Evolutionary conservation across 805 yeast species (phyloP), one percentile per base, ranked within the genome.

Genomic region (Torulaspora microellipsoides): DNA sequence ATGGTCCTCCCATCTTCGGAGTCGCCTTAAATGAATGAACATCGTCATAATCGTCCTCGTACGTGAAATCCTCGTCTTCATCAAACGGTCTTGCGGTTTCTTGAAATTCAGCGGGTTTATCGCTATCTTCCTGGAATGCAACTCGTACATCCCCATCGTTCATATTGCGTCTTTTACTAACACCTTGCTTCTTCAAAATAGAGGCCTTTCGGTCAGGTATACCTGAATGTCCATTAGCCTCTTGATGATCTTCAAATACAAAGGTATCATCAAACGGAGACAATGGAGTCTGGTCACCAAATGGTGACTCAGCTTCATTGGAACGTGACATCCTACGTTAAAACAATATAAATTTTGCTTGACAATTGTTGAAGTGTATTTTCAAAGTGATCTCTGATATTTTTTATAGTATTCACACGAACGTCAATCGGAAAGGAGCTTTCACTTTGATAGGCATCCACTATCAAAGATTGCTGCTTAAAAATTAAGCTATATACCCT

Each of bases 201-300:
- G 53, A 52, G 15, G 50, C 47, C 42, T 43, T 48, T 43, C 40
- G 25, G 25, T 20, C 25, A 20, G 25, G 25, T 20, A 27, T 39
- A 12, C 28, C 45, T 30, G 29, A 20, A 4, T 20, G 25, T 20
- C 25, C 25, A 20, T 20, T 20, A 7, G 8, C 25, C 25, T 20
- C 8, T 20, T 20, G 36, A 31, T 34, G 33, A 12, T 53, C 40
- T 34, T 57, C 60, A 17, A 58, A 54, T 25, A 56, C 51, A 31
- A 51, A 59, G 9, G 49, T 48, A 37, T 60, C 67, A 31, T 60
- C 62, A 36, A 61, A 62, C 10, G 67, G 65, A 5, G 65, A 60
- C 20, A 48, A 29, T 31, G 54, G 50, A 10, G 53, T 42, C 13
- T 46, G 48, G 36, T 43, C 49, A 28, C 41, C 46, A 20, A 43